Conservation (phyloP, 2,329 filamentous ascomycete species). For the Claviceps capensis region DNA sequence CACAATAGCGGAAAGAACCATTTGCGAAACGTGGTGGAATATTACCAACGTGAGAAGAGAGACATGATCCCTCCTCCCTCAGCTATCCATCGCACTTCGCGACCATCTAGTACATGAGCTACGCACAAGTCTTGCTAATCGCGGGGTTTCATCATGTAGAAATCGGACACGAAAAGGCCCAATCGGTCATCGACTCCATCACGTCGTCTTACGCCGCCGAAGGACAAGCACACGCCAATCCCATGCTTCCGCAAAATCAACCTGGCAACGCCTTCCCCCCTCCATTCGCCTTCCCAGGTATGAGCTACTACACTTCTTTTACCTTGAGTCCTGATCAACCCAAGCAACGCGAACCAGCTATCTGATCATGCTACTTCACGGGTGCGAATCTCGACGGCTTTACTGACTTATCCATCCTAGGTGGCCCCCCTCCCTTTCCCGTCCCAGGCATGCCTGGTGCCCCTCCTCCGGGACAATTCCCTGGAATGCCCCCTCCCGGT, state of each 20-base stretch:
- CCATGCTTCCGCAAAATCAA: constrained; percentile 62
- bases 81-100: neutral
- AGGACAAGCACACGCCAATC: constrained; percentile 76
- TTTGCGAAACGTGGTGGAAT: constrained; percentile 91
- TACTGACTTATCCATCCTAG: constrained; percentile 6
- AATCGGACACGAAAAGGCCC: constrained; percentile 96
- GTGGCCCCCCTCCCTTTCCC: constrained; percentile 47
- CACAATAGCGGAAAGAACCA: constrained; percentile 97
- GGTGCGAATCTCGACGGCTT: constrained; percentile 3
- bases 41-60: constrained; percentile 68
- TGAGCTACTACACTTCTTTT: constrained; percentile 14
- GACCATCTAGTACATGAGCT: too few species aligned
- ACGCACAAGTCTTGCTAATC: too few species aligned
- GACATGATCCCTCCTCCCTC: neutral
- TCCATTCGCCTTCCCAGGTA: constrained; percentile 51
- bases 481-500: constrained; percentile 29
- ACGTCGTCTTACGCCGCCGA: constrained; percentile 91
- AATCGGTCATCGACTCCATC: constrained; percentile 96
- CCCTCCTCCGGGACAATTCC: constrained; percentile 24
- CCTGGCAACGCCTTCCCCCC: constrained; percentile 38
- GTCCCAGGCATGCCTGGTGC: constrained; percentile 38
- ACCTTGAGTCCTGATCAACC: constrained; percentile 9
- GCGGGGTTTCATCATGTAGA: constrained; percentile 34
- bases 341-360: too few species aligned
- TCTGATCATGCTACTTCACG: neutral